Evolutionary conservation across 2,329 filamentous ascomycete species (phyloP).

Genomic region (Microascus cirrosus): DNA sequence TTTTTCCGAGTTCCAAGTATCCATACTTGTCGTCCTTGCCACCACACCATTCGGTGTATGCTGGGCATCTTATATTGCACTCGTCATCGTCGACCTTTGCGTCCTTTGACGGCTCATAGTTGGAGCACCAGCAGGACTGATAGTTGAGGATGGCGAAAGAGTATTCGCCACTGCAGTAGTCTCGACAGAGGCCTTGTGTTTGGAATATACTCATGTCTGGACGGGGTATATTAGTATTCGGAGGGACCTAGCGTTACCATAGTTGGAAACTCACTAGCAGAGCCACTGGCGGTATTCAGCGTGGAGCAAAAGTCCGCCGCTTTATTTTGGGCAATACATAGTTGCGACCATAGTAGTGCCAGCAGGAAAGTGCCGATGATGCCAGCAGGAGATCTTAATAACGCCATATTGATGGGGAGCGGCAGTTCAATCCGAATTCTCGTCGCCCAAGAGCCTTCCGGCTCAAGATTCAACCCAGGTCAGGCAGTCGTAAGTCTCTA

Average conservation of each 20-base stretch:
- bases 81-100: slow-evolving; percentile 25
- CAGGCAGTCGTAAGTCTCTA: background rate
- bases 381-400: background rate
- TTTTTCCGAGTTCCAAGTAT: slow-evolving; percentile 46
- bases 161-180: slow-evolving; percentile 43
- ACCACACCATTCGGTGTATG: slow-evolving; percentile 63
- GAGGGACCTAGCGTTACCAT: background rate
- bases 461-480: background rate
- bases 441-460: background rate
- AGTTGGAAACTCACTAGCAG: slow-evolving; percentile 24
- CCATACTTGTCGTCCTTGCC: slow-evolving; percentile 44
- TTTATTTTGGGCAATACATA: background rate
- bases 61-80: slow-evolving; percentile 54
- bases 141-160: slow-evolving; percentile 60
- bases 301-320: slow-evolving; percentile 13
- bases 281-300: slow-evolving; percentile 30
- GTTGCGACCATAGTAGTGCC: slow-evolving; percentile 1
- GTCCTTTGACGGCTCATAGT: slow-evolving; percentile 46
- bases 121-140: slow-evolving; percentile 63
- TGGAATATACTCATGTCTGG: slow-evolving; percentile 47
- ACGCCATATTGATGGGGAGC: background rate
- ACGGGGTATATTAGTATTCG: slow-evolving; percentile 1
- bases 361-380: background rate
- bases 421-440: background rate
- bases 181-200: slow-evolving; percentile 57